Base-by-base conservation (phyloP, 164 flowering plant genomes). In the Piper longum region DNA sequence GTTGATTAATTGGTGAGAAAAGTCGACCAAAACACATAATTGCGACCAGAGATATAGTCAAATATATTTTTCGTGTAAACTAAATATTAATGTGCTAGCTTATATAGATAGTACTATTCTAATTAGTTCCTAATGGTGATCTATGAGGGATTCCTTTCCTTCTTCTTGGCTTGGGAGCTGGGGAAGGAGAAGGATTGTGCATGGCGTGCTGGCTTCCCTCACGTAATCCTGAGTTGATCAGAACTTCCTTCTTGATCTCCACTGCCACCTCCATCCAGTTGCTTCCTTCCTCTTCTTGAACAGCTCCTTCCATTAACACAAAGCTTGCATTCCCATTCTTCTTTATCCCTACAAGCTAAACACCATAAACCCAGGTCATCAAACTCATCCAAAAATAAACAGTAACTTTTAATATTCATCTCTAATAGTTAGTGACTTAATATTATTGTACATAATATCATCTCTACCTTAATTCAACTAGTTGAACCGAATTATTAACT, bases 61-160 rank as follows among this genome's bases (percentile, higher is more conserved):
- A 26, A 26, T 26, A 26, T 26, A 26, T 26, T 26, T 26, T 26
- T 26, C 2, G 36, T 26, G 36, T 26, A 26, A 26, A 26, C 36
- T 26, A 26, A 26, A 26, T 26, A 7, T 57, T 57, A 9, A 26
- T 26, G 36, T 5, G 14, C 41, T 41, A 16, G 36, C 36, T 26
- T 26, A 26, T 26, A 26, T 1, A 26, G 1, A 26, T 26, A 26
- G 36, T 26, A 26, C 36, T 26, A 26, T 26, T 26, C 36, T 26
- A 26, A 26, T 26, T 26, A 26, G 62, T 39, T 16, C 62, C 44
- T 17, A 60, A 60, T n/a, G 62, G 62, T 41, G 62, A 41, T 60
- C 62, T 60, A 6, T 60, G 62, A 16, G 62, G 62, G 48, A 60
- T 26, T 41, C 62, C 62, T 60, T 60, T 60, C 48, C 62, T 60